Base-by-base conservation (phyloP, 1,284 basidiomycete genomes). In the Microbotryum violaceum region DNA sequence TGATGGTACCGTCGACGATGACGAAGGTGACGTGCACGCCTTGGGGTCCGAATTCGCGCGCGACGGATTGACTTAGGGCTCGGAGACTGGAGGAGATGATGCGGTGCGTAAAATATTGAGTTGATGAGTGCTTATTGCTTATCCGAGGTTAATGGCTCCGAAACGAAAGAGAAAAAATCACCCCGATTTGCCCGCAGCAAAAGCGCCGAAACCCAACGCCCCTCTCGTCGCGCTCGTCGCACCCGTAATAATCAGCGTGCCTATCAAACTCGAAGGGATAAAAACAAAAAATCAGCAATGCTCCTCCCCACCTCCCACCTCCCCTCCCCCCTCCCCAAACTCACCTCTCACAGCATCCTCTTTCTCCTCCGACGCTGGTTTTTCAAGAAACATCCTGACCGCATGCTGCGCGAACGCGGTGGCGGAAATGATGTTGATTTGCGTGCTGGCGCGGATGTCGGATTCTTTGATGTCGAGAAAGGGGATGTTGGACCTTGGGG, bases 21-120 rank as follows among this genome's bases (percentile, higher is more conserved):
- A 60, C 59, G 50, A 65, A 58, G 3, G 69, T 57, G 46, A 73
- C 86, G 75, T 89, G 86, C 58, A 89, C 88, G 68, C 88, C 87
- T 63, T 88, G 77, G 71, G 84, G 83, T 20, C 84, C 84, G 71
- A 88, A 89, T 71, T 89, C 88, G 74, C 89, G 87, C 33, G 82
- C 82, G 72, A 89, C 75, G 62, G 85, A 87, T 77, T 89, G 87
- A 12, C 25, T 21, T 21, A 29, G 20, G 6, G 12, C 23, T 10
- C 16, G 5, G 3, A 29, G n/a, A 48, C 48, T 7, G 21, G 25
- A n/a, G 2, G 23, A 21, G 10, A 14, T 27, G n/a, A 49, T 7
- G 23, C 16, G 29, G 29, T 18, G 48, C 20, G 12, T 6, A 23
- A 10, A 1, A 4, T 6, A 23, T 49, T 27, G 6, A 49, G 21